Base-by-base conservation (phyloP, 1,139 yeast species). In the Hyphopichia burtonii region DNA sequence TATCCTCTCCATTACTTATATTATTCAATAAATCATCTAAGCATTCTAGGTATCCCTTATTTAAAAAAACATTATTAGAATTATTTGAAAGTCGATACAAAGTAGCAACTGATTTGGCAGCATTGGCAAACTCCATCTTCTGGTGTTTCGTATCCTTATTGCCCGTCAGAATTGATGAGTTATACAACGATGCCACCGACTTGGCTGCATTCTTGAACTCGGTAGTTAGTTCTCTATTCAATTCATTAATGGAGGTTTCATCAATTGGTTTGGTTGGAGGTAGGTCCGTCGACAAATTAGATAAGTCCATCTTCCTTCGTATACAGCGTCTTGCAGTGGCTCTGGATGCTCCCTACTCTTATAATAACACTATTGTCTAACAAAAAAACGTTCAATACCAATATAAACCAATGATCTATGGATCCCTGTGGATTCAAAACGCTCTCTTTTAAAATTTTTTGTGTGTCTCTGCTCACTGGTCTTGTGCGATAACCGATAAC, bases 91-190 rank as follows among this genome's bases (percentile, higher is more conserved):
- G 55, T 41, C 85, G 65, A 52, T 82, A 82, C 10, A 82, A 63
- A 1, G 82, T 71, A 3, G 87, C 84, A 34, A 82, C 84, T 3
- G 86, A 77, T 44, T 78, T 73, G 25, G 87, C 87, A 9, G 87
- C 87, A 41, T 68, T 66, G 42, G 83, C 77, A 60, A 82, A 82
- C 50, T 81, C 86, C 1, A 64, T 55, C 23, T 80, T 71, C 7
- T 46, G 56, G 18, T 43, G 43, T 33, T 41, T 39, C 2, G 41
- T 36, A 10, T 51, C 42, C 11, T 40, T 40, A 4, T 47, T 32
- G 30, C 12, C 23, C 37, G 17, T 48, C 51, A 8, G 55, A 48
- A 51, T 45, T 15, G 66, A 53, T 7, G 64, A 46, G 48, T 68
- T 68, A 50, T 71, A 72, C n/a, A 73, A 53, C 4, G 70, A 53